Conservation (phyloP, 2,329 filamentous ascomycete species). For the Elsinoe fawcettii region DNA sequence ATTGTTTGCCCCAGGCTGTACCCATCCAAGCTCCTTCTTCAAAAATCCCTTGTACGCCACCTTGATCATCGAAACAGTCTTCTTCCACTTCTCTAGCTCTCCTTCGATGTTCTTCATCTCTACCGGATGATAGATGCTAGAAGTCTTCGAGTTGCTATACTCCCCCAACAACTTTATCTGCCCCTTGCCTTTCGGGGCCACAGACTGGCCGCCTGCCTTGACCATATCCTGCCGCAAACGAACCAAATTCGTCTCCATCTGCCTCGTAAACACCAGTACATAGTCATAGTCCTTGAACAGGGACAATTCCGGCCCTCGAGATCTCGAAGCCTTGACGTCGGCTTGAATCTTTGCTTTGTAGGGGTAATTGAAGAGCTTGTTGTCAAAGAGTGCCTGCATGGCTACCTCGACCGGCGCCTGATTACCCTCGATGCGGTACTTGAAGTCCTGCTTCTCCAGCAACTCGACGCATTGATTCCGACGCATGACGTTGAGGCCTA, state of each 20-base stretch:
- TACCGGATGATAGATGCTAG: background rate
- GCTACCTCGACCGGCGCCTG: background rate
- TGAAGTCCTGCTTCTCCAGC: background rate
- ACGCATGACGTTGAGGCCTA: background rate
- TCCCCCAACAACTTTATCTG: background rate
- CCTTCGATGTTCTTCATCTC: background rate
- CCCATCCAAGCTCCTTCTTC: slow-evolving; percentile 6
- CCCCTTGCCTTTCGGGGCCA: slow-evolving; percentile 1
- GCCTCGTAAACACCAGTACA: background rate
- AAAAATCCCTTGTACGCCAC: slow-evolving; percentile 10
- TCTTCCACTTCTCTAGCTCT: slow-evolving; percentile 1
- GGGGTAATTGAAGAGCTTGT: background rate
- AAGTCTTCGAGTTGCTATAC: slow-evolving; percentile 3
- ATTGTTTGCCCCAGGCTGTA: background rate
- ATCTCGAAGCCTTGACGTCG: background rate
- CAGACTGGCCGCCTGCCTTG: background rate
- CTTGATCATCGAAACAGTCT: slow-evolving; percentile 4
- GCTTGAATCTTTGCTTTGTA: slow-evolving; percentile 1
- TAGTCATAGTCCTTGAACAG: slow-evolving; percentile 14
- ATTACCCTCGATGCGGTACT: background rate
- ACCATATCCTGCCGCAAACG: background rate
- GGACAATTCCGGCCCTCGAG: background rate
- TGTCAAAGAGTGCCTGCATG: slow-evolving; percentile 9
- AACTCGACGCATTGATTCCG: background rate
- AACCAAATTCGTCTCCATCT: background rate